Percentiles rank a stretch among this genome's conserved stretches.
phyloP scores from a whole-genome alignment of 2,329 filamentous ascomycete genomes.

The Monosporascus ibericus region DNA sequence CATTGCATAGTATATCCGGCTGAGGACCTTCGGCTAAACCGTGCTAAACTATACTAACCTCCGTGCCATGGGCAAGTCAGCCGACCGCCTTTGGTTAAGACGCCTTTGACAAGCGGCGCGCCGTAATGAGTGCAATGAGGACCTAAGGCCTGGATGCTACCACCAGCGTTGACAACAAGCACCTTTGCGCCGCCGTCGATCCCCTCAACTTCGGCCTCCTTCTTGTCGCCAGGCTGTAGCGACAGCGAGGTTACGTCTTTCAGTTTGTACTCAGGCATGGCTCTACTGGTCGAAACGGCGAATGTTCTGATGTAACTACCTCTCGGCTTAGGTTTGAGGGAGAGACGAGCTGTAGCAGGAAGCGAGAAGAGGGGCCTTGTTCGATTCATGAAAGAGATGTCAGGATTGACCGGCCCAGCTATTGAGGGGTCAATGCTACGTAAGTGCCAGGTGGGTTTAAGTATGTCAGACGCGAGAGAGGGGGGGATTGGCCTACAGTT shows the following conservation, averaged over 20 bases:
- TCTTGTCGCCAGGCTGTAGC: constrained; percentile 74
- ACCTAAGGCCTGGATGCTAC: constrained; percentile 72
- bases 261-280: constrained; percentile 61
- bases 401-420: neutral
- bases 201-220: constrained; percentile 86
- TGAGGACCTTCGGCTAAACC: neutral
- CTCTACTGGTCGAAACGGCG: constrained; percentile 18
- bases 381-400: constrained; percentile 20
- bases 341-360: constrained; percentile 6
- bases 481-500: neutral
- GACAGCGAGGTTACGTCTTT: constrained; percentile 71
- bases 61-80: constrained; percentile 96
- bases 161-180: constrained; percentile 72
- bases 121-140: constrained; percentile 89
- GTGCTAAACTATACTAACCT: constrained; percentile 46
- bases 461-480: neutral
- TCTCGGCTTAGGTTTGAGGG: constrained; percentile 4
- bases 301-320: constrained; percentile 4
- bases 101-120: constrained; percentile 79
- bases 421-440: neutral
- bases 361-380: constrained; percentile 9
- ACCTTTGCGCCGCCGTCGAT: constrained; percentile 79
- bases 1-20: too few relatives aligned
- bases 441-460: neutral
- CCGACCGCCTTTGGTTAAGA: constrained; percentile 74